Evolutionary conservation across 345 rosid genomes (phyloP), one percentile per base, ranked within the genome.

Genomic region (Eucalyptus curtisii): DNA sequence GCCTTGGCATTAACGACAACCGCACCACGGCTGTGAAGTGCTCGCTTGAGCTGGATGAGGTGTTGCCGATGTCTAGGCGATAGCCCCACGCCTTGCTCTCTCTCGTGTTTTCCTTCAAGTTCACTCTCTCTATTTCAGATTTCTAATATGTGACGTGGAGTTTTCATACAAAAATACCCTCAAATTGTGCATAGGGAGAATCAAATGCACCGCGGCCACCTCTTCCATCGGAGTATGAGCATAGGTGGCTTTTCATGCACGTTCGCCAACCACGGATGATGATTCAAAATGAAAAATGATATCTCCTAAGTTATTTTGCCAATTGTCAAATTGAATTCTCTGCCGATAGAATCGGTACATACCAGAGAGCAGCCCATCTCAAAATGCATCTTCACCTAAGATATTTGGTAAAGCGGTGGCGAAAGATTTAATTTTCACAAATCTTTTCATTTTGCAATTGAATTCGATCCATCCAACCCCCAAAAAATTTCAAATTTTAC

Each of bases 121-220:
- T 64, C 19, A 13, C 76, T n/a, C 17, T 59, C 37, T 66, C 40
- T 15, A 9, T 66, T 16, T 66, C 79, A 4, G 22, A 15, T 31
- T 66, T 31, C 42, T 3, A 31, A 16, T 31, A 2, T 0, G 0
- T 3, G 24, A 15, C 42, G 1, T 68, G 13, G 12, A 0, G 24
- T 16, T 33, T 68, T 10, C 6, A 5, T 8, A 4, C 20, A 31
- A 20, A 49, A 49, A 49, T 14, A 8, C 11, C 10, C 2, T 53
- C 5, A 8, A 11, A 31, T 31, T 68, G 22, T 31, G 42, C 10
- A 68, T 31, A 7, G 0, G 5, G 55, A 52, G 55, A 52, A 17
- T 52, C 55, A 17, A 52, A 52, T 52, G 55, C 24, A 52, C 55
- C 9, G 0, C 0, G 2, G 55, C 55, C 55, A 52, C 55, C 17